Evolutionary conservation across 495 filamentous ascomycete species (phyloP), one percentile per base, ranked within the genome.

Genomic region (Penicillium ochrochloron): DNA sequence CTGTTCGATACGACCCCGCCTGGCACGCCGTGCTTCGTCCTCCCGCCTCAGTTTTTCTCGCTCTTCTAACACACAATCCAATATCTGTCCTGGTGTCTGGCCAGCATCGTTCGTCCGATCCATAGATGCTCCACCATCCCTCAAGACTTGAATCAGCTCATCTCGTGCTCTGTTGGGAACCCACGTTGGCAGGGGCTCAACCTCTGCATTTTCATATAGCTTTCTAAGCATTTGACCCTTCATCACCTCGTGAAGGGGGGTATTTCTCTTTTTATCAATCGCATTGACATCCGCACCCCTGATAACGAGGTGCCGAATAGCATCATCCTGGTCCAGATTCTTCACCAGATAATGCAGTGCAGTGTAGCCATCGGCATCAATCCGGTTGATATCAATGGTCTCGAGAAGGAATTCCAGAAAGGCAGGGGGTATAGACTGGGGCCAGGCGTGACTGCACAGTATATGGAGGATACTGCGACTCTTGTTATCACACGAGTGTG

Each of bases 331-430:
- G 1, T 57, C 17, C 12, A 72, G 29, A n/a, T 65, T 57, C 27
- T 29, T 62, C 5, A 62, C 66, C 37, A 72, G 52, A 39, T 52
- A 34, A 59, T 72, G 61, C 7, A 72, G 56, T 10, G 59, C 56
- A 4, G 66, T 65, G 21, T 39, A 44, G 23, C 66, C 59, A 39
- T 64, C 34, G 19, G 5, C 37, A 46, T 68, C 61, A 19, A 31
- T 25, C 9, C 61, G 35, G 54, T 62, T 66, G 6, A 68, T 51
- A 55, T 64, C 48, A 39, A 57, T 57, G 2, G 48, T 44, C 29
- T 33, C 15, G 3, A 66, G 35, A n/a, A 68, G 50, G 6, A 62
- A 37, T 14, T 62, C 56, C 23, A 71, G 46, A 9, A 66, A 19
- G 23, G 64, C 25, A 41, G 64, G 59, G 33, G 57, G 60, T 12